phyloP scores from a whole-genome alignment of 1,284 basidiomycete species.

The Kwoniella shivajii region DNA sequence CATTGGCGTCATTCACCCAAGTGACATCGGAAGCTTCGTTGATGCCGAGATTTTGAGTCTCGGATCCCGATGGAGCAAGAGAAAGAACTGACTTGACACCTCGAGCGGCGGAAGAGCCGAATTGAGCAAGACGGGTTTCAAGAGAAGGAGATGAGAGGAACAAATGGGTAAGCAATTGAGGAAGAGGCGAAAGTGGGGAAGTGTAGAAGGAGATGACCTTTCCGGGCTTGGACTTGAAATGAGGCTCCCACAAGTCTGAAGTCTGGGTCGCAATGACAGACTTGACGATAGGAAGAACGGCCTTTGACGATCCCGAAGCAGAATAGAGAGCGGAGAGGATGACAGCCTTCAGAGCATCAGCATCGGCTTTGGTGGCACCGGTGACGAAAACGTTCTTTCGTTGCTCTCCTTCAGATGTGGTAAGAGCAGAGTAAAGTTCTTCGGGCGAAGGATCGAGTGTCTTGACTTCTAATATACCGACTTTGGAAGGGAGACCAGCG shows the following conservation, averaged over 20 bases:
- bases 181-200: slow-evolving; percentile 45
- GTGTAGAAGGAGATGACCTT: slow-evolving; percentile 57
- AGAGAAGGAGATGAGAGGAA: slow-evolving; percentile 53
- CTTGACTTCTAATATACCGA: slow-evolving; percentile 42
- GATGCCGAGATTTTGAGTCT: slow-evolving; percentile 24
- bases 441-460: slow-evolving; percentile 43
- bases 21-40: slow-evolving; percentile 42
- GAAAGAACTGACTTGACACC: slow-evolving; percentile 53
- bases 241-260: slow-evolving; percentile 15
- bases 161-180: slow-evolving; percentile 51
- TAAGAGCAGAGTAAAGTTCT: slow-evolving; percentile 36
- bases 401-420: slow-evolving; percentile 20
- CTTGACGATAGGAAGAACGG: slow-evolving; percentile 48
- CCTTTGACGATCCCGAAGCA: slow-evolving; percentile 44
- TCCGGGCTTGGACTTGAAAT: slow-evolving; percentile 29
- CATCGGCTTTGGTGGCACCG: slow-evolving; percentile 41
- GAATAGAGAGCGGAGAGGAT: slow-evolving; percentile 49
- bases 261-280: slow-evolving; percentile 35
- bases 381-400: slow-evolving; percentile 44
- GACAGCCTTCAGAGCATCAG: slow-evolving; percentile 46
- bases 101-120: slow-evolving; percentile 48
- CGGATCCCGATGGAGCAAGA: slow-evolving; percentile 32
- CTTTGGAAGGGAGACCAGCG: slow-evolving; percentile 19
- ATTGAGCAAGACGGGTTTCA: slow-evolving; percentile 44
- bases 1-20: slow-evolving; percentile 53